These are phyloP conservation scores for Emericellopsis atlantica DNA, from an alignment of 2,329 filamentous ascomycete species.

Conservation along the genomic window DNA sequence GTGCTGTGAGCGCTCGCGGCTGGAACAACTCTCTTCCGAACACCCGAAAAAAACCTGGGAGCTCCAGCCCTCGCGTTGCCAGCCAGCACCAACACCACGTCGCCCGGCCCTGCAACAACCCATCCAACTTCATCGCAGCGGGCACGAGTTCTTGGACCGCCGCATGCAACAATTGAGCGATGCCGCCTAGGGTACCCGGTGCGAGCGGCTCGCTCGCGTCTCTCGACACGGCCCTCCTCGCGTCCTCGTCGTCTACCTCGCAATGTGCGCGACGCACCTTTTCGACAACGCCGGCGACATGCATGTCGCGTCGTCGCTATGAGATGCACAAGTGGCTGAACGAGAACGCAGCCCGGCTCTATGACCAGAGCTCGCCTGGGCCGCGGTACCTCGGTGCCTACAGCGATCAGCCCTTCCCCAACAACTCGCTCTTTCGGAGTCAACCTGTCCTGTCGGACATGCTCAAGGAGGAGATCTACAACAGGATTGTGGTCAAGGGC, in stretches of 20 bases:
- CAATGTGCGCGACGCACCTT: conserved; percentile 15
- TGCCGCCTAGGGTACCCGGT: conserved; percentile 19
- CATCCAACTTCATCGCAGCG: too few species aligned
- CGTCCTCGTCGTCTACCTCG: not conserved
- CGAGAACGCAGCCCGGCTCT: conserved; percentile 6
- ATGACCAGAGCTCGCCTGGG: conserved; percentile 4
- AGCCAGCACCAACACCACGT: too few species aligned
- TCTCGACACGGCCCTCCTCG: conserved; percentile 10
- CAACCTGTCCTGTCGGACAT: conserved; percentile 62
- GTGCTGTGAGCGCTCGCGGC: too few species aligned
- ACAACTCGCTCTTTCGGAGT: conserved; percentile 59
- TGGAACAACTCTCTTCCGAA: too few species aligned
- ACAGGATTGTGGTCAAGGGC: conserved; percentile 50
- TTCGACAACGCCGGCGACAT: conserved; percentile 23
- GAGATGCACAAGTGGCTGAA: conserved; percentile 26
- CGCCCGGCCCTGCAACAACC: too few species aligned
- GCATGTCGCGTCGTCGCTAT: conserved; percentile 22
- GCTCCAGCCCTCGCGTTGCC: too few species aligned
- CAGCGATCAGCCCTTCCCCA: conserved; percentile 53
- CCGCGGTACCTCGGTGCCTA: conserved; percentile 1
- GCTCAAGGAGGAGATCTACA: conserved; percentile 62
- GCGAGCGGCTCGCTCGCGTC: conserved; percentile 15
- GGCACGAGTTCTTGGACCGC: too few species aligned
- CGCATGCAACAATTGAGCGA: conserved; percentile 5
- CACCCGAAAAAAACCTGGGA: too few species aligned